Base-by-base conservation (phyloP, 352 stramenopile genomes). In the Globisporangium yorkense region DNA sequence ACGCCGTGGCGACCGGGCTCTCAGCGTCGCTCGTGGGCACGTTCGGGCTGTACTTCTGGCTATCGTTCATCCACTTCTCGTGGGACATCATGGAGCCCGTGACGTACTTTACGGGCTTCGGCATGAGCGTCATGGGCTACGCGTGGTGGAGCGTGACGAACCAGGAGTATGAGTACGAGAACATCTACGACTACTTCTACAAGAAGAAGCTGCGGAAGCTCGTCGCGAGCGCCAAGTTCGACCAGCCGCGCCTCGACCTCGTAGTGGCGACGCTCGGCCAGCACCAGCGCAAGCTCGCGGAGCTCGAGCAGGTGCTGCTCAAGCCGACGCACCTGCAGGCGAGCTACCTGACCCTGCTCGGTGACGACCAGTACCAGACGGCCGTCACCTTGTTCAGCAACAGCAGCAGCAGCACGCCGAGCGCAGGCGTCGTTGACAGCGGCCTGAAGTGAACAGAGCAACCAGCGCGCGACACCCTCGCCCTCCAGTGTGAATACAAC, bases 51-150 rank as follows among this genome's bases (percentile, higher is more conserved):
- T 96, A 96, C 73, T 92, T 90, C 33, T 96, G 80, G 79, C 72
- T 96, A 35, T 86, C 82, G 53, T 94, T 94, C 63, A 88, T 94
- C 61, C 78, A 96, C 65, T 92, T 93, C 55, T 93, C 84, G 50
- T 96, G 84, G 86, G 84, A 94, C 61, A 96, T 94, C 56, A 96
- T 96, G 86, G 86, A 96, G 61, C 86, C 86, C 0, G 84, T 96
- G 61, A 96, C 84, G 62, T 96, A 96, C 69, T 92, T 94, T 58
- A 93, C 82, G 12, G 86, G 84, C 33, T 92, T 92, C 56, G 84
- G 80, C 35, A 71, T 91, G 51, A 86, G 71, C 21, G 77, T 96
- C 52, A 56, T 93, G 18, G 77, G 77, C 16, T 94, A 92, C 65
- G 62, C 74, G 50, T 94, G 84, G 86, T 96, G 86, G 86, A 92